These are phyloP conservation scores for Leucaena leucocephala DNA, from an alignment of 306 rosid species.

Conservation along the genomic window DNA sequence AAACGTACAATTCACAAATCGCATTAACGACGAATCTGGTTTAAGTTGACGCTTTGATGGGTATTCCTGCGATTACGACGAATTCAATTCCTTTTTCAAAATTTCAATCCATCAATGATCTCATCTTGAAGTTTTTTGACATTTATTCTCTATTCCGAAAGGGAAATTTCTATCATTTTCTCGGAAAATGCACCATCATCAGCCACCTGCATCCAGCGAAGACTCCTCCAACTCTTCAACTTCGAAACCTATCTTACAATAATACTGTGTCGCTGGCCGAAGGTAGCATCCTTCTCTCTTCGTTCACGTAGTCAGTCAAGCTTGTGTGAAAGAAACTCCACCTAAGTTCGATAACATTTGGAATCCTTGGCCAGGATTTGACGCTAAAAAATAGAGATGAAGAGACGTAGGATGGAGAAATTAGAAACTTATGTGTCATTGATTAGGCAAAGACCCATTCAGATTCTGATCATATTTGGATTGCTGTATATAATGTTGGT, in stretches of 20 bases:
- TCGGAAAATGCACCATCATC: not conserved
- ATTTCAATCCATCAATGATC: slow-evolving; percentile 30
- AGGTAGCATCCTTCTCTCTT: slow-evolving; percentile 1
- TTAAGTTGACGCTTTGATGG: slow-evolving; percentile 14
- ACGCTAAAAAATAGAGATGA: slow-evolving; percentile 40
- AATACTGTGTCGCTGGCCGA: slow-evolving; percentile 19
- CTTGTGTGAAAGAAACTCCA: not conserved
- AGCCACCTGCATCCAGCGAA: not conserved
- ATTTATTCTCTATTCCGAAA: not conserved
- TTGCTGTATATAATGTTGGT: slow-evolving; percentile 61
- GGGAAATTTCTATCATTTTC: slow-evolving; percentile 28
- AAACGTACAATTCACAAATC: not conserved
- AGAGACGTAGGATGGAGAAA: slow-evolving; percentile 54
- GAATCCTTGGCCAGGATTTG: not conserved
- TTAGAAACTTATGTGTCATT: slow-evolving; percentile 43
- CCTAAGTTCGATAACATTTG: not conserved
- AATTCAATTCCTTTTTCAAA: slow-evolving; percentile 33
- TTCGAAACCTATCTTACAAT: not conserved
- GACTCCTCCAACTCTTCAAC: not conserved
- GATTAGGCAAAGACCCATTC: slow-evolving; percentile 69
- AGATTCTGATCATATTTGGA: slow-evolving; percentile 54
- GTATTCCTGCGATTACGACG: not conserved
- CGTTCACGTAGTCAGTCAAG: not conserved
- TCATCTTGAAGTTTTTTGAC: not conserved
- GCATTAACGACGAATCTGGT: slow-evolving; percentile 10